These are phyloP conservation scores for Hebeloma cylindrosporum DNA, from an alignment of 768 basidiomycete species.

Conservation along the genomic window DNA sequence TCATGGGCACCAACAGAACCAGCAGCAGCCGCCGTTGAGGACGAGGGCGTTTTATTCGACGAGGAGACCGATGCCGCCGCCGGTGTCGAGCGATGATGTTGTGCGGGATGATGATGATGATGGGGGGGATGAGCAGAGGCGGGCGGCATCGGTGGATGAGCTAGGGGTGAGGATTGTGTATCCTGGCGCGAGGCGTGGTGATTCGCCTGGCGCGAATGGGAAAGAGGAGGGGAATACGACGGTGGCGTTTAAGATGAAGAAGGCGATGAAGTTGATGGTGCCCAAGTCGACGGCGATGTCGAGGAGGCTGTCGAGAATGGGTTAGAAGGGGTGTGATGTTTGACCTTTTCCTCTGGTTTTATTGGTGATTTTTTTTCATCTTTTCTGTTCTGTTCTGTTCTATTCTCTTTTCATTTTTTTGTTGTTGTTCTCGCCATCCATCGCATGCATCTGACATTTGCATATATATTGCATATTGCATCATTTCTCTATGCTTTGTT, in stretches of 20 bases:
- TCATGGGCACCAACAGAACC: too few relatives aligned
- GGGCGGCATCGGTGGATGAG: constrained; percentile 60
- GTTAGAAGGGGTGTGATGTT: too few relatives aligned
- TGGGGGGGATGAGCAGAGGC: too few relatives aligned
- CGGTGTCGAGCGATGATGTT: constrained; percentile 71
- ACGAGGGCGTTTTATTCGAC: constrained; percentile 48
- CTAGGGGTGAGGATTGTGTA: constrained; percentile 55
- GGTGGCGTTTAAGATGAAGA: constrained; percentile 58
- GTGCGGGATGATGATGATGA: too few relatives aligned
- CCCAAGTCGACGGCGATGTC: constrained; percentile 54
- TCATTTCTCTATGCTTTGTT: too few relatives aligned
- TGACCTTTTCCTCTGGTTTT: too few relatives aligned
- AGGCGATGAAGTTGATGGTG: constrained; percentile 76
- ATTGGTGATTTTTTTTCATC: background rate
- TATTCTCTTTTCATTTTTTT: constrained; percentile 4
- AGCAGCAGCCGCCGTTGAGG: constrained; percentile 30
- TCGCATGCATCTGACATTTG: too few relatives aligned
- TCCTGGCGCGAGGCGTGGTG: constrained; percentile 20
- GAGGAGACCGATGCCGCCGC: constrained; percentile 64
- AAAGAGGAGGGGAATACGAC: constrained; percentile 49
- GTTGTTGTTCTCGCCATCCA: too few relatives aligned
- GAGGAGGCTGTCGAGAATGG: constrained; percentile 47
- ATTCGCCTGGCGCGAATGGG: constrained; percentile 21
- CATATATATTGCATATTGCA: too few relatives aligned
- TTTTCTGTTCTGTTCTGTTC: constrained; percentile 3